Evolutionary conservation across 2,329 filamentous ascomycete genomes (phyloP).

Genomic region (Akanthomyces lecanii): DNA sequence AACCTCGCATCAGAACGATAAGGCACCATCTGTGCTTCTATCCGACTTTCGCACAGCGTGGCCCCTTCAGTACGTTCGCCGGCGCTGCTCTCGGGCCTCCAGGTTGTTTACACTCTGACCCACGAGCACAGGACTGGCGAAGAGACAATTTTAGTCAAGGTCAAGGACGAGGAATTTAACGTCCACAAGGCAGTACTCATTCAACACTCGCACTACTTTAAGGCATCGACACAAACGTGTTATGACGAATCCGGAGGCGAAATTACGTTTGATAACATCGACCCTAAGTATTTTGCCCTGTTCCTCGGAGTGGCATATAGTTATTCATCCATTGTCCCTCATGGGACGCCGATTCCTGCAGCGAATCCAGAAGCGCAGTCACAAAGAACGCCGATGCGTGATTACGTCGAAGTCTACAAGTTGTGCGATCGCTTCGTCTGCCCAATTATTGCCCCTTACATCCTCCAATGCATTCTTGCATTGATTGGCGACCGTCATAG

Average conservation of each 20-base stretch:
- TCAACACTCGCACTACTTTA: conserved; percentile 33
- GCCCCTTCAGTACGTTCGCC: conserved; percentile 30
- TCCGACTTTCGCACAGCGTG: conserved; percentile 31
- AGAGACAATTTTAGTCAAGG: conserved; percentile 28
- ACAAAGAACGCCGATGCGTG: conserved; percentile 27
- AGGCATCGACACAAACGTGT: conserved; percentile 25
- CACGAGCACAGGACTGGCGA: conserved; percentile 25
- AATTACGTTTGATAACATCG: conserved; percentile 31
- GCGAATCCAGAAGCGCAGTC: conserved; percentile 25
- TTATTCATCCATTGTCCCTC: conserved; percentile 31
- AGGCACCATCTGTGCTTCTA: conserved; percentile 25
- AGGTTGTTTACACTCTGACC: not conserved
- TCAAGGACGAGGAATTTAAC: conserved; percentile 27
- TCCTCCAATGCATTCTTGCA: conserved; percentile 28
- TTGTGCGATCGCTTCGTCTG: conserved; percentile 35
- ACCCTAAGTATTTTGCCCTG: conserved; percentile 31
- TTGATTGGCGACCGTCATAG: conserved; percentile 31
- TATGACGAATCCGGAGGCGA: conserved; percentile 27
- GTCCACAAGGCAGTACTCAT: conserved; percentile 30
- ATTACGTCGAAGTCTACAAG: conserved; percentile 35
- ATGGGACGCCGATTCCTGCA: conserved; percentile 23
- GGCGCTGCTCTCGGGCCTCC: not conserved
- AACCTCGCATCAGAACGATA: conserved; percentile 18
- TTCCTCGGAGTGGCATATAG: conserved; percentile 34
- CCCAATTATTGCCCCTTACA: conserved; percentile 26